Evolutionary conservation across 768 basidiomycete species (phyloP), one percentile per base, ranked within the genome.

Genomic region (Coprinellus micaceus): DNA sequence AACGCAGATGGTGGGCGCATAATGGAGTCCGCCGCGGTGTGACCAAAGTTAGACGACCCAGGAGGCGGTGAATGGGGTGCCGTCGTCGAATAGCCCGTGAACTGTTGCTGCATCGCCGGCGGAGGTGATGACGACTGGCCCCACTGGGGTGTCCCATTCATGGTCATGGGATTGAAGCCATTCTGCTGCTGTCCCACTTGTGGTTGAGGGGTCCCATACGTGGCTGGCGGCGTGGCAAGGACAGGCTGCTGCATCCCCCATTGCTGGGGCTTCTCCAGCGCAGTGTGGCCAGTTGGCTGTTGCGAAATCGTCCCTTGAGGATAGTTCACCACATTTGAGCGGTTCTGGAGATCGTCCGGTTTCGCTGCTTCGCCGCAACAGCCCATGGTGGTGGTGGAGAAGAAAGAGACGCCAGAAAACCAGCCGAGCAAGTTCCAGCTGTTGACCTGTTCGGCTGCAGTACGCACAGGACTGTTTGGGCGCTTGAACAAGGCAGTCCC

Each of bases 341-440:
- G 75, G 51, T 70, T 62, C 54, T 67, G 66, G 47, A 71, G 62
- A 52, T 67, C 59, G 54, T 71, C 65, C 39, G 63, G 59, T 33
- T 66, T 63, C 29, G 60, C 65, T 9, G 78, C 61, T 47, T 80
- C 77, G n/a, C 86, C 85, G 66, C 88, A 91, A 64, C 89, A 89
- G 60, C 82, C 77, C 84, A 86, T 88, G 61, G 61, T 71, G 61
- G 58, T 46, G 33, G 33, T 52, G 15, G 36, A 17, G 36, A 33
- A 45, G 26, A 26, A 33, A n/a, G 48, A 21, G 48, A 5, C 29
- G 48, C 22, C 5, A 33, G 9, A 17, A 30, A 5, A 41, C 28
- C 10, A 36, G 41, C 48, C 12, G 22, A 30, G 29, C 48, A 28
- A 33, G 9, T 44, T 7, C 48, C 5, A 26, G 22, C 10, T 11